phyloP scores from a whole-genome alignment of 2,329 filamentous ascomycete genomes.

The Mariannaea elegans region DNA sequence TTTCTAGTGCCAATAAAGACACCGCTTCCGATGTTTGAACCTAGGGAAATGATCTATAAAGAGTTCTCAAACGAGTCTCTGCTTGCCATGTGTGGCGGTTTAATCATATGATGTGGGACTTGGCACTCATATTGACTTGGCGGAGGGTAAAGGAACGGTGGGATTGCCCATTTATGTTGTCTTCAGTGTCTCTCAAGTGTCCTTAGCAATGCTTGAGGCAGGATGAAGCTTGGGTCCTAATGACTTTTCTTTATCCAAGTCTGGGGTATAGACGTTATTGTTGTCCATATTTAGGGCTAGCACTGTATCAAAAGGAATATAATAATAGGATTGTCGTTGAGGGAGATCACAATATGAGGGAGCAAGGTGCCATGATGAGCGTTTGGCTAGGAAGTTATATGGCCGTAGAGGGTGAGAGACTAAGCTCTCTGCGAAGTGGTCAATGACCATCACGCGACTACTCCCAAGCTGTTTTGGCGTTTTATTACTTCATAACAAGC shows the following conservation, averaged over 20 bases:
- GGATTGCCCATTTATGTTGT: neutral
- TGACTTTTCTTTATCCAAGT: neutral
- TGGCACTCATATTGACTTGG: slow-evolving; percentile 2
- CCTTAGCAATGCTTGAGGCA: neutral
- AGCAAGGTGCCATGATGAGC: too few species aligned
- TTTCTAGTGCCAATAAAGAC: slow-evolving; percentile 19
- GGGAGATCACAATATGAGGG: too few species aligned
- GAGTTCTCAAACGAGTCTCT: slow-evolving; percentile 14
- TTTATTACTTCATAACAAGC: too few species aligned
- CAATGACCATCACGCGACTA: too few species aligned
- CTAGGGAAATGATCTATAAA: slow-evolving; percentile 16
- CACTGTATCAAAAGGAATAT: too few species aligned
- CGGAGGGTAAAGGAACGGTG: slow-evolving; percentile 5
- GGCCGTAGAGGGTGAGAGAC: too few species aligned
- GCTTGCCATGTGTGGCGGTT: neutral
- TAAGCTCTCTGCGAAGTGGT: too few species aligned
- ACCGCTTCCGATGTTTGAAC: slow-evolving; percentile 14
- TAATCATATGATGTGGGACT: neutral
- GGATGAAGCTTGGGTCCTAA: neutral
- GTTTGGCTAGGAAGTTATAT: too few species aligned
- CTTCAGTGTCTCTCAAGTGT: neutral
- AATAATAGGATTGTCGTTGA: too few species aligned
- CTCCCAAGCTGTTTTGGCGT: too few species aligned
- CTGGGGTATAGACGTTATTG: too few species aligned
- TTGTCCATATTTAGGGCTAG: neutral